Percentiles rank a stretch among this genome's conserved stretches.
These are phyloP conservation scores for Penicillium sp. DNA, from an alignment of 2,329 filamentous ascomycete species.

Conservation along the genomic window DNA sequence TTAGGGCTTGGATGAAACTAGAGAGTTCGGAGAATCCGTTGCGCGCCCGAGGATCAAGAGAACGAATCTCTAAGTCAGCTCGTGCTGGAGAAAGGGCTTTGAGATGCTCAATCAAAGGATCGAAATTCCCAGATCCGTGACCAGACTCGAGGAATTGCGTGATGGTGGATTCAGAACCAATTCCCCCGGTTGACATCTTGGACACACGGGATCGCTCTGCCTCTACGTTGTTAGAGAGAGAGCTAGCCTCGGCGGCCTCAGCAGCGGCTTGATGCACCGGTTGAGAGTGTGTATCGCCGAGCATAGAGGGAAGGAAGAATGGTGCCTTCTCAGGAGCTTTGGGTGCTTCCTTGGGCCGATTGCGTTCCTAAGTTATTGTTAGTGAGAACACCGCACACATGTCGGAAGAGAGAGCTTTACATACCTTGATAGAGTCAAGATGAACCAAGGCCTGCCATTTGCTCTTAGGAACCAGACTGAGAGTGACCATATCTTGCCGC, in stretches of 20 bases:
- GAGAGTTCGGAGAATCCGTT: conserved; percentile 65
- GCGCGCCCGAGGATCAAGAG: conserved; percentile 56
- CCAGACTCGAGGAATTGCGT: conserved; percentile 50
- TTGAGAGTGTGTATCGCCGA: conserved; percentile 24
- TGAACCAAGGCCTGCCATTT: conserved; percentile 94
- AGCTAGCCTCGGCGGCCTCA: conserved; percentile 28
- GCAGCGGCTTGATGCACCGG: conserved; percentile 22
- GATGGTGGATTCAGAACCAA: conserved; percentile 39
- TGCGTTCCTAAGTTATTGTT: conserved; percentile 63
- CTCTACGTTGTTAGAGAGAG: conserved; percentile 34
- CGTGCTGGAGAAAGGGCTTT: conserved; percentile 79
- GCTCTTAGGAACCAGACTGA: conserved; percentile 85
- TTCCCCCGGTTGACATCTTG: conserved; percentile 57
- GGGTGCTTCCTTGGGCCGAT: conserved; percentile 88
- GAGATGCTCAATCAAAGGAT: conserved; percentile 72
- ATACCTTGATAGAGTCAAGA: conserved; percentile 75
- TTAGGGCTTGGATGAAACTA: conserved; percentile 79
- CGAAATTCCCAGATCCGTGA: conserved; percentile 59
- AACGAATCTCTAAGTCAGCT: conserved; percentile 87
- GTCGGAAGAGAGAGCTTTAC: not conserved
- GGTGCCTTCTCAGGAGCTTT: conserved; percentile 92
- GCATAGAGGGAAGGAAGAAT: conserved; percentile 74
- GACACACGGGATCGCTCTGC: conserved; percentile 66
- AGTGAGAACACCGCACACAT: not conserved
- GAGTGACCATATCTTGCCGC: conserved; percentile 76